phyloP scores from a whole-genome alignment of 345 rosid species.

The Reutealis trisperma region DNA sequence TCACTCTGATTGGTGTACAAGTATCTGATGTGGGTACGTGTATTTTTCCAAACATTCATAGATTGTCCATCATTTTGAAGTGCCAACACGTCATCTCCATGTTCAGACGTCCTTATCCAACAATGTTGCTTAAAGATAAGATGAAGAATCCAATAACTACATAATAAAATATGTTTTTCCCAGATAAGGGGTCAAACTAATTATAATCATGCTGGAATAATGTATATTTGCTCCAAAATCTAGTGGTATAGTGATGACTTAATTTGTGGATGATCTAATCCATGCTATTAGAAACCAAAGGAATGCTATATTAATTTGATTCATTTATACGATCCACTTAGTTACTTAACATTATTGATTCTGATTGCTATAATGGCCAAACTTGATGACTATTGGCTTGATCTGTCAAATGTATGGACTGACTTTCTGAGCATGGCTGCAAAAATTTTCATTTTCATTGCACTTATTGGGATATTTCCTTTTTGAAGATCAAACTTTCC shows the following conservation, averaged over 20 bases:
- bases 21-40: background rate
- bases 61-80: background rate
- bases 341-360: too few species aligned
- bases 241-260: too few species aligned
- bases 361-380: background rate
- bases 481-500: background rate
- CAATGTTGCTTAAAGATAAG: background rate
- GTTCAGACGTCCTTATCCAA: background rate
- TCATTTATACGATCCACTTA: too few species aligned
- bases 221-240: background rate
- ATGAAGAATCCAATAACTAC: background rate
- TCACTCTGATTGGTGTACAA: background rate
- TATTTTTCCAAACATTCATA: background rate
- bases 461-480: background rate
- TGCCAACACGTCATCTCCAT: background rate
- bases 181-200: background rate
- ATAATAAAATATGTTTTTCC: background rate
- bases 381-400: background rate
- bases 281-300: background rate
- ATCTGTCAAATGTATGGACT: background rate
- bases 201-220: background rate
- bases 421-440: background rate
- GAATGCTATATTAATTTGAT: background rate
- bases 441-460: background rate
- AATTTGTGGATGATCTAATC: background rate